phyloP scores from a whole-genome alignment of 192 early-diverging fungal species.

The Coemansia erecta region DNA sequence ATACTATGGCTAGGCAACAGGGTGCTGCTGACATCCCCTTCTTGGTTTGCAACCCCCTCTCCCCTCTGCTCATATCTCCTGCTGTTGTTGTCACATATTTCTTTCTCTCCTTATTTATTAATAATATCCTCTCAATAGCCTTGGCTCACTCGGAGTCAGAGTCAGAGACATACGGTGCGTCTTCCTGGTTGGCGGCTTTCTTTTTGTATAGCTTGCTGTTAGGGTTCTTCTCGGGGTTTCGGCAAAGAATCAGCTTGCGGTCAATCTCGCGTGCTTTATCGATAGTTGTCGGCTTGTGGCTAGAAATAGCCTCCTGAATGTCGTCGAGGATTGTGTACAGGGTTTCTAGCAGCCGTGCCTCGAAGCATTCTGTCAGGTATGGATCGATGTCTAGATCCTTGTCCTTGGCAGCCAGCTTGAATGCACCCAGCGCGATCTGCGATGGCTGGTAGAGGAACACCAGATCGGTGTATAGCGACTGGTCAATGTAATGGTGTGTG shows the following conservation, averaged over 20 bases:
- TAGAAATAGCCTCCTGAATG: conserved; percentile 52
- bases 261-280: conserved; percentile 63
- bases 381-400: conserved; percentile 57
- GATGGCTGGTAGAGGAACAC: conserved; percentile 73
- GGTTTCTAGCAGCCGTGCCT: conserved; percentile 38
- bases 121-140: too few species aligned
- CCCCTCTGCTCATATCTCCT: too few species aligned
- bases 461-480: conserved; percentile 68
- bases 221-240: conserved; percentile 75
- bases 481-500: conserved; percentile 55
- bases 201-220: conserved; percentile 60
- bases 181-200: conserved; percentile 26
- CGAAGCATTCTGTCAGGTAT: conserved; percentile 51
- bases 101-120: too few species aligned
- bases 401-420: conserved; percentile 60
- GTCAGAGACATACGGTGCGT: conserved; percentile 45
- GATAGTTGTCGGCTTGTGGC: conserved; percentile 32
- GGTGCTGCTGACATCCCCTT: too few species aligned
- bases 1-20: conserved; percentile 35
- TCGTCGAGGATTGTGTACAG: conserved; percentile 54
- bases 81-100: too few species aligned
- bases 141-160: conserved; percentile 18
- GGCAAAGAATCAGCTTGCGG: conserved; percentile 60
- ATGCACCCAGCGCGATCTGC: conserved; percentile 69
- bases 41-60: neutral